phyloP scores from a whole-genome alignment of 495 filamentous ascomycete species.

The Annulohypoxylon maeteangense region DNA sequence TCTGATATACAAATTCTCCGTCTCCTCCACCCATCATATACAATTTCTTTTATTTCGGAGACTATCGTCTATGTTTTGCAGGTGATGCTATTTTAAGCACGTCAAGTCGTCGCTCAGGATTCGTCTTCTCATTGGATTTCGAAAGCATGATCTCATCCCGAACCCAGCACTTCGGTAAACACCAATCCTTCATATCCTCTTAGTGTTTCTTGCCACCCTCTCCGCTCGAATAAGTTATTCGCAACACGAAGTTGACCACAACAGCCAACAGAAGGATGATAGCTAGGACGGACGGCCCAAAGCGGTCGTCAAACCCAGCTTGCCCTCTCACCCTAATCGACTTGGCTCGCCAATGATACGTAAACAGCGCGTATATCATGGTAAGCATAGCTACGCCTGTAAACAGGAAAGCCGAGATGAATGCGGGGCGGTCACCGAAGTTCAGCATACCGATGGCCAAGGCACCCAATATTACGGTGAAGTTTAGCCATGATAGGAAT shows the following conservation, averaged over 20 bases:
- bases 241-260: slow-evolving; percentile 91
- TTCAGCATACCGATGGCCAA: slow-evolving; percentile 96
- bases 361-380: slow-evolving; percentile 94
- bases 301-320: slow-evolving; percentile 94
- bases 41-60: not conserved
- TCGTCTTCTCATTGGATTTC: not conserved
- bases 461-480: slow-evolving; percentile 96
- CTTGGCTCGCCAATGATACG: slow-evolving; percentile 96
- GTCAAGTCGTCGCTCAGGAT: not conserved
- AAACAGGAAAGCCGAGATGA: slow-evolving; percentile 92
- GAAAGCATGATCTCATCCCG: not conserved
- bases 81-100: too few relatives aligned
- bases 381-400: slow-evolving; percentile 93
- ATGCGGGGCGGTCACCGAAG: slow-evolving; percentile 93
- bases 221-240: slow-evolving; percentile 68
- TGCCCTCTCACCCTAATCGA: slow-evolving; percentile 91
- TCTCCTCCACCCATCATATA: not conserved
- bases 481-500: slow-evolving; percentile 99
- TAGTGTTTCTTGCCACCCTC: slow-evolving; percentile 50
- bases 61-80: too few relatives aligned
- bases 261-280: slow-evolving; percentile 86
- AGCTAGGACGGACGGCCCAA: slow-evolving; percentile 89
- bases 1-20: slow-evolving; percentile 39
- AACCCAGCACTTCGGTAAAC: not conserved
- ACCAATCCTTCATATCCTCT: not conserved